Percentiles rank a stretch among this genome's conserved stretches.
phyloP scores from a whole-genome alignment of 495 filamentous ascomycete species.

The Talaromyces trachyspermus region DNA sequence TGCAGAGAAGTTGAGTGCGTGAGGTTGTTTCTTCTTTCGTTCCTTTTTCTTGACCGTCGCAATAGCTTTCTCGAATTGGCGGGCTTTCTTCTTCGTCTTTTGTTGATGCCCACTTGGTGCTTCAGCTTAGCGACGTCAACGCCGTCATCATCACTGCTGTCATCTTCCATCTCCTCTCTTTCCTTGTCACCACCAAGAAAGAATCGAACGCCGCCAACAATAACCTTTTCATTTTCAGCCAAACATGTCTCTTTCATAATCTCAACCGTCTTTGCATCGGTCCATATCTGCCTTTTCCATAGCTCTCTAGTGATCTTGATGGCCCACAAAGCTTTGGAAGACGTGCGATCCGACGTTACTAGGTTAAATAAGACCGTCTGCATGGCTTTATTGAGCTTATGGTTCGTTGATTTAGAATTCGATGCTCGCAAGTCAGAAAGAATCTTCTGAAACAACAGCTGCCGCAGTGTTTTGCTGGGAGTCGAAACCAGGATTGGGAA shows the following conservation, averaged over 20 bases:
- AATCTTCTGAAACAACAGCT: constrained; percentile 83
- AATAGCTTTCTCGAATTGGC: constrained; percentile 68
- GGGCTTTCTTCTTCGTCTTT: constrained; percentile 86
- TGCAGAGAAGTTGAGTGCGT: constrained; percentile 94
- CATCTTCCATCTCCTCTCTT: constrained; percentile 83
- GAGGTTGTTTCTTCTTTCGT: constrained; percentile 77
- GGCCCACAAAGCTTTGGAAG: constrained; percentile 86
- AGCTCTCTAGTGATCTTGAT: constrained; percentile 82
- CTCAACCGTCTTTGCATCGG: constrained; percentile 78
- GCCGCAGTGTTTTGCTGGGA: constrained; percentile 76
- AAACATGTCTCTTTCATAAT: constrained; percentile 88
- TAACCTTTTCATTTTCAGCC: constrained; percentile 81
- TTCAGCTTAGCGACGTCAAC: constrained; percentile 74
- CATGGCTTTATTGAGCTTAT: constrained; percentile 84
- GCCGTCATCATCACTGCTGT: constrained; percentile 71
- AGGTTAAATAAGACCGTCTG: constrained; percentile 91
- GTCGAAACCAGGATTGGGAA: constrained; percentile 88
- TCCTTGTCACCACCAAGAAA: constrained; percentile 95
- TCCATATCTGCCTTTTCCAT: constrained; percentile 86
- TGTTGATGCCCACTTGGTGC: constrained; percentile 85
- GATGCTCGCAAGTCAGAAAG: constrained; percentile 78
- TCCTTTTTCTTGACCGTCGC: constrained; percentile 73
- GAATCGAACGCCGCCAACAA: constrained; percentile 79
- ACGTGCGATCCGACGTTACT: constrained; percentile 73
- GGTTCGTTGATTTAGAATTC: constrained; percentile 80